phyloP scores from a whole-genome alignment of 345 rosid species.

The Kernera saxatilis region DNA sequence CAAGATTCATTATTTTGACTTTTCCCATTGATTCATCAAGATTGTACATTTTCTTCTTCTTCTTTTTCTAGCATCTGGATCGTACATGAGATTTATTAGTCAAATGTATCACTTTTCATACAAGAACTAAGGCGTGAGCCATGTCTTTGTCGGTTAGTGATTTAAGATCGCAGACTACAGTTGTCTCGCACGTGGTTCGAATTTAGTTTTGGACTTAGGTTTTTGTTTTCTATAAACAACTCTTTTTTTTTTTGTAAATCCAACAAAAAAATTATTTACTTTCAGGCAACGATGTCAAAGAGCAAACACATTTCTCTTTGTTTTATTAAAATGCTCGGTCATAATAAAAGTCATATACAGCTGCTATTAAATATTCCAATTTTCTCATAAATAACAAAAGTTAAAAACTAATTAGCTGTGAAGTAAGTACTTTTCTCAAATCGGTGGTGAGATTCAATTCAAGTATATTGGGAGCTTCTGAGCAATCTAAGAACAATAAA shows the following conservation, averaged over 20 bases:
- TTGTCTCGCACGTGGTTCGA: slow-evolving; percentile 22
- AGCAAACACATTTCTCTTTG: neutral
- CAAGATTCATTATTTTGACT: neutral
- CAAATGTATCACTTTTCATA: neutral
- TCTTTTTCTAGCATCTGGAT: neutral
- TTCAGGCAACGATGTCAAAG: neutral
- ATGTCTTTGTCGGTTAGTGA: slow-evolving; percentile 17
- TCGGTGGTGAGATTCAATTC: no score
- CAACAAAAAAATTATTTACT: neutral
- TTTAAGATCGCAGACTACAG: slow-evolving; percentile 16
- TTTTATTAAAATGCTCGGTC: neutral
- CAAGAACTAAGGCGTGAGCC: neutral
- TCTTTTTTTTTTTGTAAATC: neutral
- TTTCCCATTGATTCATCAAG: neutral
- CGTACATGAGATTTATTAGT: neutral
- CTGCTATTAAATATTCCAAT: neutral
- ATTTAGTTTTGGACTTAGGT: neutral
- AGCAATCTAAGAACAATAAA: neutral
- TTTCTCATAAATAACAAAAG: neutral
- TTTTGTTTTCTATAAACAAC: neutral
- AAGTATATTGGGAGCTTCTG: neutral
- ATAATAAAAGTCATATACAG: neutral
- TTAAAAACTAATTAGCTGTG: neutral
- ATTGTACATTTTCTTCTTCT: neutral
- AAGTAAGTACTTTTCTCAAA: neutral